Conservation (phyloP, 352 stramenopile species). For the Thalassiosira mediterranea region DNA sequence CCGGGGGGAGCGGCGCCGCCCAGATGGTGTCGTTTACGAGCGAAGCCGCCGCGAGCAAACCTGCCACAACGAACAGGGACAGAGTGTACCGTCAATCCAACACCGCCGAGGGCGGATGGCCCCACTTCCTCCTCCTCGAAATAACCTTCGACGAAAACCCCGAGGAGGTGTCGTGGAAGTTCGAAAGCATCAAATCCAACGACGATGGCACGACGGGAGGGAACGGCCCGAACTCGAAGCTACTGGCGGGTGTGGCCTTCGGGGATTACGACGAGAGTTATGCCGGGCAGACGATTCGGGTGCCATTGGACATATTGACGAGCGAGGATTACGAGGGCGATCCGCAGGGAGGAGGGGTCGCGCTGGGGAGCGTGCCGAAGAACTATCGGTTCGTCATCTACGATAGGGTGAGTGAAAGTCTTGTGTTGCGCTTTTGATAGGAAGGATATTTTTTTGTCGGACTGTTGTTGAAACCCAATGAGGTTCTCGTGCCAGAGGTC, state of each 20-base stretch:
- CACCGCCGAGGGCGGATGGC: conserved; percentile 1
- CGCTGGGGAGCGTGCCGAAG: too few species aligned
- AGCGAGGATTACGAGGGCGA: conserved; percentile 26
- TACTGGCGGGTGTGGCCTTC: conserved; percentile 5
- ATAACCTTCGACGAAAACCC: conserved; percentile 31
- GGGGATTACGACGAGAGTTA: conserved; percentile 1
- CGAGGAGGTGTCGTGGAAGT: conserved; percentile 23
- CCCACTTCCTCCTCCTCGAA: conserved; percentile 19
- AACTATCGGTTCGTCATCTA: conserved; percentile 52
- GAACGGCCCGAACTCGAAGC: conserved; percentile 4
- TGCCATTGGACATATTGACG: conserved; percentile 21
- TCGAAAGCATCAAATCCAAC: too few species aligned
- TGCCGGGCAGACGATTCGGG: conserved; percentile 1
- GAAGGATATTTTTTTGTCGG: too few species aligned
- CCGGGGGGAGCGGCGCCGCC: not conserved
- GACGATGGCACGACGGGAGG: too few species aligned
- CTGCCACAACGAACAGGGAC: not conserved
- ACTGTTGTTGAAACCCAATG: too few species aligned
- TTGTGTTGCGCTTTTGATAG: not conserved
- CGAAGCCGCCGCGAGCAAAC: not conserved
- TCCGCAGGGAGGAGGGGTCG: conserved; percentile 1
- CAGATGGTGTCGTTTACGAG: not conserved
- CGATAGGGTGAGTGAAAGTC: conserved; percentile 26
- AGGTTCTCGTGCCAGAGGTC: too few species aligned
- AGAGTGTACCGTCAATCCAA: not conserved